Conservation (phyloP, 176 grass and related monocot genomes). For the Pharus latifolius region DNA sequence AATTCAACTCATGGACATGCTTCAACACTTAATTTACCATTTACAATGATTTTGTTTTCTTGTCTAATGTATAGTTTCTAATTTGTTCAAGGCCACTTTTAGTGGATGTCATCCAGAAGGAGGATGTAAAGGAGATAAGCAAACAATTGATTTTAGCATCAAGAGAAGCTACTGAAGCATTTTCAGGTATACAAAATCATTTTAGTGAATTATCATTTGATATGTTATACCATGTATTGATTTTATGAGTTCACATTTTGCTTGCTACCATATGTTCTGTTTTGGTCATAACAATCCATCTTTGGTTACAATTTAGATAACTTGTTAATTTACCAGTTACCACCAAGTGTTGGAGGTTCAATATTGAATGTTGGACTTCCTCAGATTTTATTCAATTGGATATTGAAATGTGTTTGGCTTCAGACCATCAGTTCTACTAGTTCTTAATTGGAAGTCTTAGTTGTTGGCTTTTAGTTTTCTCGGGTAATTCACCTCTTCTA, state of each 20-base stretch:
- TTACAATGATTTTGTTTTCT: background rate
- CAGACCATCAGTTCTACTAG: background rate
- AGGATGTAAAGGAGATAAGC: conserved; percentile 26
- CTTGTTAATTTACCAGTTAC: background rate
- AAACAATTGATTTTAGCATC: conserved; percentile 20
- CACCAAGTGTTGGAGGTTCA: background rate
- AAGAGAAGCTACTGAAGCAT: conserved; percentile 2
- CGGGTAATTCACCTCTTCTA: too few species aligned
- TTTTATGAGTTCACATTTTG: background rate
- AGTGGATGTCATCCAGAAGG: conserved; percentile 10
- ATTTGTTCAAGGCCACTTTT: conserved; percentile 20
- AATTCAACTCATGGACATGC: background rate
- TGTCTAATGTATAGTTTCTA: background rate
- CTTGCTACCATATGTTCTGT: background rate
- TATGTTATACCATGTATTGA: background rate
- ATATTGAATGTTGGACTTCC: too few species aligned
- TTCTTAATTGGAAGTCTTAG: background rate
- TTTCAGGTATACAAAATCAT: conserved; percentile 1
- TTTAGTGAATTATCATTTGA: background rate
- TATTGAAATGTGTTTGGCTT: too few species aligned
- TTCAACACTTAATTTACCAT: background rate
- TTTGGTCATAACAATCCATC: background rate
- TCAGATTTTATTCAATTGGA: too few species aligned
- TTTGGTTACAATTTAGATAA: background rate
- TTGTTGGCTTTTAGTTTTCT: background rate